Evolutionary conservation across 768 basidiomycete species (phyloP).

Genomic region (Tricholoma flavovirens): DNA sequence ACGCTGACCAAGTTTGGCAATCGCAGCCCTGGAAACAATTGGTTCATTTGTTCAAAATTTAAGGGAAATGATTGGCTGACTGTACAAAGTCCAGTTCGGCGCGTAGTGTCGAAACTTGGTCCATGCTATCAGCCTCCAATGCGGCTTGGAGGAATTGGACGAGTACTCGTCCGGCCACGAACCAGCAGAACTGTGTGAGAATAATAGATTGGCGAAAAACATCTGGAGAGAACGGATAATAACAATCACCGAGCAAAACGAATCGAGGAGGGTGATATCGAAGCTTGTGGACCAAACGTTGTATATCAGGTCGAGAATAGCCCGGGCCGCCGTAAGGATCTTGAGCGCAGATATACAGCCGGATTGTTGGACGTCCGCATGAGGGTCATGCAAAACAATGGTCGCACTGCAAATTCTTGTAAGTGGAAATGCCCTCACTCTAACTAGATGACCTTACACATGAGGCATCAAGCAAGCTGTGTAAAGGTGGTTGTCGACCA

Average conservation of each 20-base stretch:
- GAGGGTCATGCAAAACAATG: constrained; percentile 72
- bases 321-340: constrained; percentile 60
- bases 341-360: constrained; percentile 67
- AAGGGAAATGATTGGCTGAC: constrained; percentile 30
- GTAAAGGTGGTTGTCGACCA: constrained; percentile 58
- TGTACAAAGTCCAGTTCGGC: constrained; percentile 65
- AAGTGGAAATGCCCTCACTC: constrained; percentile 2
- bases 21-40: constrained; percentile 39
- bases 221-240: not conserved
- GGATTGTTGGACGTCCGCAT: constrained; percentile 51
- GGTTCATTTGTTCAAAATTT: not conserved
- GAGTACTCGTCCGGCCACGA: constrained; percentile 59
- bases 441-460: constrained; percentile 24
- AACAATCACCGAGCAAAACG: constrained; percentile 57
- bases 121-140: constrained; percentile 46
- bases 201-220: not conserved
- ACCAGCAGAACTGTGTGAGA: constrained; percentile 60
- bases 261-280: constrained; percentile 63
- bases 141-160: constrained; percentile 63
- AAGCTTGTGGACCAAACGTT: constrained; percentile 64
- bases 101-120: constrained; percentile 54
- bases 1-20: constrained; percentile 58
- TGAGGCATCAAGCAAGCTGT: constrained; percentile 38
- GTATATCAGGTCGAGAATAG: constrained; percentile 63
- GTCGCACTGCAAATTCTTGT: constrained; percentile 39